Evolutionary conservation across 163 green algal species (phyloP).

Genomic region (Scenedesmus sp.): DNA sequence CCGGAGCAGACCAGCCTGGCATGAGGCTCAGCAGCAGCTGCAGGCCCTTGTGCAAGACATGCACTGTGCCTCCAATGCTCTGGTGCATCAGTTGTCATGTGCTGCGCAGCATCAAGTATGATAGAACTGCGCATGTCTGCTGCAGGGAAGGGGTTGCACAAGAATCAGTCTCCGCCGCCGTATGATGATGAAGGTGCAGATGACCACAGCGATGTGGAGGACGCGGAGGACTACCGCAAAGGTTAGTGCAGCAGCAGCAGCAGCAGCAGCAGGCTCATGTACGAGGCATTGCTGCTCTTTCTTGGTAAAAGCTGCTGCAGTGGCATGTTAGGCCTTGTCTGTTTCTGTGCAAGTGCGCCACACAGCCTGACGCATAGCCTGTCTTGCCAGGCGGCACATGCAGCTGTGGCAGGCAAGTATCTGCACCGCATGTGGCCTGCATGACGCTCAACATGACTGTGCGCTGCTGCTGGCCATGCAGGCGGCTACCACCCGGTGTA

Average conservation of each 20-base stretch:
- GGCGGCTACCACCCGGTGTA: constrained; percentile 97
- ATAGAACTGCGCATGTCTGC: too few species aligned
- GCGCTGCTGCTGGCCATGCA: constrained; percentile 1
- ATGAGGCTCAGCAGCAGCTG: neutral
- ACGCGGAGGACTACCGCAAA: constrained; percentile 56
- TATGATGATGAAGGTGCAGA: constrained; percentile 23
- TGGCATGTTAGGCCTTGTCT: neutral
- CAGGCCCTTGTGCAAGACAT: neutral
- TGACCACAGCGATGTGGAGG: constrained; percentile 42
- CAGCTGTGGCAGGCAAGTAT: neutral
- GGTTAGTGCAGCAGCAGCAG: neutral
- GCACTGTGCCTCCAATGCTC: neutral
- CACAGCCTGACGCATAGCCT: neutral
- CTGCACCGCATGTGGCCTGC: neutral
- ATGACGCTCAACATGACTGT: too few species aligned
- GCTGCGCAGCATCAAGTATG: neutral
- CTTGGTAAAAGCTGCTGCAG: neutral
- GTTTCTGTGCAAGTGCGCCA: neutral
- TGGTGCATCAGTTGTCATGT: neutral
- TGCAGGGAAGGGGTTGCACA: constrained; percentile 8
- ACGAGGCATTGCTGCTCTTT: neutral
- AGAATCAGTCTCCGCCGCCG: neutral
- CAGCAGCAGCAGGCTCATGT: too few species aligned
- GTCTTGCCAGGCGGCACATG: neutral
- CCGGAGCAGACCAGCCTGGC: neutral